phyloP scores from a whole-genome alignment of 345 rosid species.

The Mangifera indica region DNA sequence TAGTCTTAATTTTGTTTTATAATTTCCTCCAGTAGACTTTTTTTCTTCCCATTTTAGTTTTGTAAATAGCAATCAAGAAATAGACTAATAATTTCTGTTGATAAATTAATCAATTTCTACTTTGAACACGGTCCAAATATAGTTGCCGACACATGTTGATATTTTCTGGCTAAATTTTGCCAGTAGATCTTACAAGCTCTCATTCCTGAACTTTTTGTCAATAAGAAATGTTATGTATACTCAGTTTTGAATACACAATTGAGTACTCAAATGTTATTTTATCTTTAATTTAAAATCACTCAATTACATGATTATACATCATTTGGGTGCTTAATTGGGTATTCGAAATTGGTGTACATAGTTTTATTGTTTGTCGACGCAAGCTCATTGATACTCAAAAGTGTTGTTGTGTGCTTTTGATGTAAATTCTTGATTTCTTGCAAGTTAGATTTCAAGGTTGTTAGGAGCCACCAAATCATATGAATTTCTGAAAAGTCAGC shows the following conservation, averaged over 20 bases:
- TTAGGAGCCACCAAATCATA: background rate
- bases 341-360: too few species aligned
- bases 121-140: background rate
- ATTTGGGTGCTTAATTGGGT: too few species aligned
- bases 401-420: background rate
- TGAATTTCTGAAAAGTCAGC: conserved; percentile 12
- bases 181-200: background rate
- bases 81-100: background rate
- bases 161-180: background rate
- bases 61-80: conserved; percentile 2
- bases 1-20: conserved; percentile 78
- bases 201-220: background rate
- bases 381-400: background rate
- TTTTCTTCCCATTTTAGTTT: conserved; percentile 1
- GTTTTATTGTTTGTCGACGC: too few species aligned
- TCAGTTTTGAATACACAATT: too few species aligned
- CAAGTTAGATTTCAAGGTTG: background rate
- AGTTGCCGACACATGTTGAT: background rate
- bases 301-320: too few species aligned
- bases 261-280: too few species aligned
- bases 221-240: too few species aligned
- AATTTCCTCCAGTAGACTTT: conserved; percentile 78
- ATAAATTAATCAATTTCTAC: background rate
- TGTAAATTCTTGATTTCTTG: background rate
- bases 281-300: too few species aligned